Evolutionary conservation across 495 filamentous ascomycete species (phyloP).

Genomic region (Elasticomyces elasticus): DNA sequence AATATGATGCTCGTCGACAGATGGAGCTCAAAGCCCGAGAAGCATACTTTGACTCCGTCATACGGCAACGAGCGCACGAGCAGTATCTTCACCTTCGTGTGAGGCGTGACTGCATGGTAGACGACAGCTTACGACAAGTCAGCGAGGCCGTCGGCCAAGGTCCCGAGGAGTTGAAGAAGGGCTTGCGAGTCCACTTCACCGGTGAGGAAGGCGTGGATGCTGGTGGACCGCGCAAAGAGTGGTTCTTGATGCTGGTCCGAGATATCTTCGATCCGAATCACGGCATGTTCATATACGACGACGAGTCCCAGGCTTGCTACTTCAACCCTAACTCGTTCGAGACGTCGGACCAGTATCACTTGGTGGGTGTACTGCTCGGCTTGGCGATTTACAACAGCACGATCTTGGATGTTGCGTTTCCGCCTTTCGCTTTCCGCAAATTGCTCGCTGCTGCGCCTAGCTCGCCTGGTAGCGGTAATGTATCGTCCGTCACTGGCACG

Average conservation of each 20-base stretch:
- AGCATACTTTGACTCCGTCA: slow-evolving; percentile 83
- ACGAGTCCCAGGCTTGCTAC: slow-evolving; percentile 90
- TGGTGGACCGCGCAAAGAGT: slow-evolving; percentile 86
- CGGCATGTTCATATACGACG: slow-evolving; percentile 86
- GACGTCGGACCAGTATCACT: slow-evolving; percentile 85
- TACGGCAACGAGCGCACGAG: slow-evolving; percentile 60
- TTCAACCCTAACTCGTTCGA: slow-evolving; percentile 91
- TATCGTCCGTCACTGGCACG: slow-evolving; percentile 35
- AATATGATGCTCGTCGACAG: slow-evolving; percentile 81
- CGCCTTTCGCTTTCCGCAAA: slow-evolving; percentile 89
- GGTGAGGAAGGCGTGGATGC: slow-evolving; percentile 91
- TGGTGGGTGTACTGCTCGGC: slow-evolving; percentile 80
- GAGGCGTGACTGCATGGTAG: slow-evolving; percentile 78
- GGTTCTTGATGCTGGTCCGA: slow-evolving; percentile 84
- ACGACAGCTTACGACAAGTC: slow-evolving; percentile 78
- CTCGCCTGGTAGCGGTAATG: slow-evolving; percentile 26
- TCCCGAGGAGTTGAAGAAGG: slow-evolving; percentile 87
- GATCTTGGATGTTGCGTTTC: slow-evolving; percentile 81
- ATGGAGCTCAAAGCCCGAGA: slow-evolving; percentile 87
- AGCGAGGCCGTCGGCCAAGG: slow-evolving; percentile 78
- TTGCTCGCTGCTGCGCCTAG: slow-evolving; percentile 62
- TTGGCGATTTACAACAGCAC: slow-evolving; percentile 96
- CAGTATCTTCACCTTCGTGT: slow-evolving; percentile 65
- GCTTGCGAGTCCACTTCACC: slow-evolving; percentile 72
- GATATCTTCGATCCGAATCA: slow-evolving; percentile 89